These are phyloP conservation scores for Dendryphion nanum DNA, from an alignment of 2,329 filamentous ascomycete species.

Conservation along the genomic window DNA sequence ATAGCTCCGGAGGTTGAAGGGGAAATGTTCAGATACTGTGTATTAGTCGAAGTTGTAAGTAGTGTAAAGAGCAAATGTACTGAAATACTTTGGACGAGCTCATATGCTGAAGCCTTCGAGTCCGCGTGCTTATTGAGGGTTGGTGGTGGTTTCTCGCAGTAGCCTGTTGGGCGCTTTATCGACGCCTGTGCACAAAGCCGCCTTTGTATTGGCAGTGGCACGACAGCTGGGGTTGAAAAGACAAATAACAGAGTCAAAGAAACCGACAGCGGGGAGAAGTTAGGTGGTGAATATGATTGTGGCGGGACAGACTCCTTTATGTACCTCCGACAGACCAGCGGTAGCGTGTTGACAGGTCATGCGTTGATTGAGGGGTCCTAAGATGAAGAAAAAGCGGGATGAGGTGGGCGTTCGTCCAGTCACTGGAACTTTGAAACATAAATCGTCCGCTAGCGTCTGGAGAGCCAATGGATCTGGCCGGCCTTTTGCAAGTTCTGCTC, in stretches of 20 bases:
- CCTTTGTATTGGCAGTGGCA: slow-evolving; percentile 14
- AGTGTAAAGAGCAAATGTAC: slow-evolving; percentile 10
- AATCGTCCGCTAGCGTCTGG: slow-evolving; percentile 27
- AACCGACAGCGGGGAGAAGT: too few relatives aligned
- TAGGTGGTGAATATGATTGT: too few relatives aligned
- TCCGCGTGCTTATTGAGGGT: slow-evolving; percentile 10
- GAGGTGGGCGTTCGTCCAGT: slow-evolving; percentile 32
- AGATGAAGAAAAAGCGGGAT: slow-evolving; percentile 29
- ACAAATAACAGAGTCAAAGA: not conserved
- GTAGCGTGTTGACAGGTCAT: slow-evolving; percentile 34
- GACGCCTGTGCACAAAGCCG: slow-evolving; percentile 15
- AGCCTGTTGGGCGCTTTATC: slow-evolving; percentile 19
- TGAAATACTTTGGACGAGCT: slow-evolving; percentile 12
- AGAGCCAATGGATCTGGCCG: slow-evolving; percentile 27
- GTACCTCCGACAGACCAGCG: too few relatives aligned
- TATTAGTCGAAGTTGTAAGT: slow-evolving; percentile 22
- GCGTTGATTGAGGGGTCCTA: slow-evolving; percentile 17
- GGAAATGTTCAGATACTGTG: slow-evolving; percentile 9
- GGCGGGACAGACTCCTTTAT: slow-evolving; percentile 20
- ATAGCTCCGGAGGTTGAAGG: slow-evolving; percentile 1
- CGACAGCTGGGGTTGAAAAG: not conserved
- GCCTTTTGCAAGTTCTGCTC: slow-evolving; percentile 24
- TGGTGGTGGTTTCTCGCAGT: slow-evolving; percentile 5
- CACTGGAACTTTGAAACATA: slow-evolving; percentile 36
- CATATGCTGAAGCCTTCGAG: slow-evolving; percentile 9